Evolutionary conservation across 75 land plant genomes (phyloP), one percentile per base, ranked within the genome.

Genomic region (Picea sitchensis): DNA sequence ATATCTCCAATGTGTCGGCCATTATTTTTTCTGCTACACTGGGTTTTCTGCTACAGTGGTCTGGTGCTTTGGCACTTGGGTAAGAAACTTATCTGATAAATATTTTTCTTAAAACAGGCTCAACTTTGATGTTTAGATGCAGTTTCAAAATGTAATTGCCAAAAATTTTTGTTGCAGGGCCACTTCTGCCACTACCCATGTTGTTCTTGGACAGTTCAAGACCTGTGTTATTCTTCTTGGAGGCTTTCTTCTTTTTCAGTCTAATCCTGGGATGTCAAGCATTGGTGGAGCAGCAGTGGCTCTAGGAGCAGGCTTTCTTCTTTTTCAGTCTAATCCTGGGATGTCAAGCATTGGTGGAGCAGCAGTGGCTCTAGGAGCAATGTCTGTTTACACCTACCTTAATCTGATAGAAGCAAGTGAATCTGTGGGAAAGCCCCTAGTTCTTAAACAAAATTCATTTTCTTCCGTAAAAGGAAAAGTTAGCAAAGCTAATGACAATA

Each of bases 1-100:
- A 74, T 77, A 34, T 84, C 41, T n/a, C 51, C 41, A 84, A 87
- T 68, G 79, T 86, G 20, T 59, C 79, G 36, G 93, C 90, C 6
- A 82, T 92, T 65, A 44, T 89, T 4, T n/a, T 85, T 23, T 92
- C 93, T 8, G 93, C 93, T 59, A 47, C 81, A 44, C 76, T 92
- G 71, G 93, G 93, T 1, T 92, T 92, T 81, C 80, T 92, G 58
- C 86, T 92, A 31, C 93, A 92, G 77, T 89, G 86, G 91, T 92
- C 93, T 82, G 93, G 93, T 73, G 93, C 93, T 81, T 81, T 92
- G 65, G 93, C 91, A 13, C 88, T 92, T 71, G 93, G 93, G 93
- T 92, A 76, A 81, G 88, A 60, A 57, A 44, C 20, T 36, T 47
- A 14, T 30, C 44, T 61, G 14, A 13, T 14, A 36, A 73, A 58